Evolutionary conservation across 352 stramenopile species (phyloP), one percentile per base, ranked within the genome.

Genomic region (Phytophthora kernoviae): DNA sequence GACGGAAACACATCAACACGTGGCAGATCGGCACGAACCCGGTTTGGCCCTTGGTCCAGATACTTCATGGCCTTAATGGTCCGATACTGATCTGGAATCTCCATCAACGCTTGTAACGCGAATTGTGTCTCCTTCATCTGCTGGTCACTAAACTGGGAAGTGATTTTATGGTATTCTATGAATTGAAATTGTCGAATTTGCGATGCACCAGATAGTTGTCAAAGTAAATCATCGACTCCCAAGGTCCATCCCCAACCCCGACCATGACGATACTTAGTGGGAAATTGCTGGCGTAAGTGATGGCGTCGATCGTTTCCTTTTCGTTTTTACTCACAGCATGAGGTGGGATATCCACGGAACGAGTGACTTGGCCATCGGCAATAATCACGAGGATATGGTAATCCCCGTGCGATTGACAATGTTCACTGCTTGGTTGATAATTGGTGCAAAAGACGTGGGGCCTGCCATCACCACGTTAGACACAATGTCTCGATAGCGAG

Each of bases 301-400:
- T 94, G 5, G 86, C 86, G 56, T 93, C 81, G 50, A 91, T 90
- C n/a, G 83, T 96, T 44, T 94, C 85, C 57, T 92, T 89, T 56
- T 96, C 84, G 62, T 91, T 92, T 65, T 88, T 90, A 65, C 79
- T 90, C 5, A 93, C 79, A 0, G 80, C 75, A 64, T 91, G 81
- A 1, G 75, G 44, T 6, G 81, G 83, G 42, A 91, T 84, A 64
- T 95, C 87, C 53, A 90, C 79, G 17, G 87, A 93, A 5, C 87
- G 80, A 7, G 86, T 96, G 15, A 96, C 85, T 60, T 94, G 86
- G 42, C 88, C 88, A 48, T 96, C 87, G 8, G 87, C 84, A 65
- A 96, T 88, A 61, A 96, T 94, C 41, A 96, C 76, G 11, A 96
- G 79, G 46, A 96, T 94, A 68, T 96, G 88, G 57, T 90, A 96